Evolutionary conservation across 768 basidiomycete genomes (phyloP), one percentile per base, ranked within the genome.

Genomic region (Exsudoporus frostii): DNA sequence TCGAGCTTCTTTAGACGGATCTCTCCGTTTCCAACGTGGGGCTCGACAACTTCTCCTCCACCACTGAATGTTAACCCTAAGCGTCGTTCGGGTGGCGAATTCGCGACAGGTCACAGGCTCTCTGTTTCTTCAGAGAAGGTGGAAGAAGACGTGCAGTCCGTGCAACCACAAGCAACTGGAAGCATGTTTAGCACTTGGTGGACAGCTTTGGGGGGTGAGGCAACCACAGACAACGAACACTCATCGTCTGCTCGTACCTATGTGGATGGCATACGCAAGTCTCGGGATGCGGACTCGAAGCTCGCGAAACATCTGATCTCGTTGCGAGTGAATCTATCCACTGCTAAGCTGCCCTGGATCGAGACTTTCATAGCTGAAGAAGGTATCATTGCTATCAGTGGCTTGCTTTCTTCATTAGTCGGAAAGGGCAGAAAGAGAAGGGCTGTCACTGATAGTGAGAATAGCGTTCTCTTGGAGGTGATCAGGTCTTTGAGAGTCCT

Each of bases 281-380:
- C 74, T 45, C 89, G 78, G 60, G 59, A 75, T 5, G 71, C 75
- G 9, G 84, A 87, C 59, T 70, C 78, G 36, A 84, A 81, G 62
- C 76, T 93, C 25, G 76, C 81, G 46, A 92, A 90, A 63, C 84
- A 90, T 61, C 73, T 97, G 2, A 87, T 92, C 39, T 83, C 86
- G 1, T 75, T 98, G 17, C 84, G 93, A 3, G 88, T 94, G 0
- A 88, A 92, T 62, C 74, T 97, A 1, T 90, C 92, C 3, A 94
- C 92, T 0, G 90, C 88, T 0, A 85, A 84, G 53, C 54, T 94
- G 13, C 70, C 76, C 3, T 95, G 92, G 83, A 84, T 93, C 45
- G 77, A 85, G 58, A 83, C 85, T 33, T 96, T 97, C 64, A 73
- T 76, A 1, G 62, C 68, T 0, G 82, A 83, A 56, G 76, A 80